Conservation (phyloP, 768 basidiomycete species). For the Psilocybe cubensis region DNA sequence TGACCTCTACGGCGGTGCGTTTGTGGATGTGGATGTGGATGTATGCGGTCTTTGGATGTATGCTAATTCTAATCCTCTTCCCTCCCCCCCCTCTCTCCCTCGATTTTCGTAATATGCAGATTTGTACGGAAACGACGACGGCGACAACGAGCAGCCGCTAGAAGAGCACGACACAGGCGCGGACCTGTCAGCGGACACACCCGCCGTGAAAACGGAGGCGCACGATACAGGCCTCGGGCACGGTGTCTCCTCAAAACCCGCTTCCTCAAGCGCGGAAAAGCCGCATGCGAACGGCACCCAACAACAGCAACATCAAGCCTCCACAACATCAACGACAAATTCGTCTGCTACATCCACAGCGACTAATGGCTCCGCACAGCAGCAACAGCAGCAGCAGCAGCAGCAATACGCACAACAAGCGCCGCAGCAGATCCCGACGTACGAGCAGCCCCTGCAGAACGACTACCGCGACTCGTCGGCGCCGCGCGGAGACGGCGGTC, state of each 20-base stretch:
- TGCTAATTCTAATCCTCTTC: too few species aligned
- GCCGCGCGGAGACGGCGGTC: conserved; percentile 38
- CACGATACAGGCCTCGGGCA: too few species aligned
- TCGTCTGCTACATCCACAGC: too few species aligned
- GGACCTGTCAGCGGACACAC: conserved; percentile 19
- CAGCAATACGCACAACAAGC: conserved; percentile 42
- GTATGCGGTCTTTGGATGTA: neutral
- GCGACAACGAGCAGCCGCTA: conserved; percentile 50
- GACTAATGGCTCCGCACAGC: conserved; percentile 21
- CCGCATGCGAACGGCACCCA: conserved; percentile 18
- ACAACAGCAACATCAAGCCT: conserved; percentile 18
- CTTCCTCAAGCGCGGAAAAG: conserved; percentile 21
- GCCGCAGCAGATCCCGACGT: conserved; percentile 79
- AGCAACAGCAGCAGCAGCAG: conserved; percentile 28
- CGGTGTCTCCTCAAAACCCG: conserved; percentile 12
- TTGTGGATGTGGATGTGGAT: neutral
- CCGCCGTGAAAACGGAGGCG: conserved; percentile 16
- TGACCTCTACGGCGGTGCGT: conserved; percentile 88
- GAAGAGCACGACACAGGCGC: conserved; percentile 24
- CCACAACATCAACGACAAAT: too few species aligned
- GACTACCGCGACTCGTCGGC: conserved; percentile 50
- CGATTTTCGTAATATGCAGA: conserved; percentile 43
- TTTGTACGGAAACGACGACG: conserved; percentile 76
- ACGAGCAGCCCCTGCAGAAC: conserved; percentile 62
- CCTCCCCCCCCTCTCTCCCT: neutral